Percentiles rank a stretch among this genome's conserved stretches.
These are phyloP conservation scores for Nannizziopsis arthrosporioides DNA, from an alignment of 2,329 filamentous ascomycete genomes.

Conservation along the genomic window DNA sequence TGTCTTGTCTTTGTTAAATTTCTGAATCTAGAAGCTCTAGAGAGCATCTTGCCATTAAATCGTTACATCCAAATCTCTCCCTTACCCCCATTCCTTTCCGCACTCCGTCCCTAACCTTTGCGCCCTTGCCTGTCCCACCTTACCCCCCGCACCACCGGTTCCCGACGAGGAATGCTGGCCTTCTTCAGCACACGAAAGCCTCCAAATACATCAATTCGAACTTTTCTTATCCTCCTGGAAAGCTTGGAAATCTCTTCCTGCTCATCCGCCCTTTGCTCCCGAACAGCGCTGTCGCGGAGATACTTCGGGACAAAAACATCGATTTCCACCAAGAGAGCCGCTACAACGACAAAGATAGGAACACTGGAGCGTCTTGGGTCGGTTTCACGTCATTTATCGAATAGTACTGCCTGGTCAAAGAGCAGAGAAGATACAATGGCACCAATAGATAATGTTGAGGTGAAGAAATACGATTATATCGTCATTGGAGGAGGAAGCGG, in stretches of 20 bases:
- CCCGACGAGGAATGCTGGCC: constrained; percentile 5
- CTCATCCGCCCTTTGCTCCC: too few relatives aligned
- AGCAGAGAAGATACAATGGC: constrained; percentile 24
- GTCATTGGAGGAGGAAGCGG: constrained; percentile 45
- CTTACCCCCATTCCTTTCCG: background rate
- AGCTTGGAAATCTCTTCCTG: too few relatives aligned
- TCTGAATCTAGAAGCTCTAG: too few relatives aligned
- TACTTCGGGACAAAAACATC: background rate
- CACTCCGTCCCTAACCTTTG: constrained; percentile 3
- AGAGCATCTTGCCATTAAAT: too few relatives aligned
- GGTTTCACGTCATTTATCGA: constrained; percentile 33
- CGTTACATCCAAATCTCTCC: too few relatives aligned
- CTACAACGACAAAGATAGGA: background rate
- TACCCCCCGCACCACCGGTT: background rate
- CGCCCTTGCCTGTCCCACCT: background rate
- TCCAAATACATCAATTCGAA: constrained; percentile 6
- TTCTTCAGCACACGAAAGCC: constrained; percentile 1
- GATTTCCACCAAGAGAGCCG: background rate
- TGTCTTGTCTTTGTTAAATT: background rate
- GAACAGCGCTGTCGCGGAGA: background rate
- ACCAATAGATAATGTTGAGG: constrained; percentile 25
- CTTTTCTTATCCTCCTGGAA: background rate
- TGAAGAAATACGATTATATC: constrained; percentile 44
- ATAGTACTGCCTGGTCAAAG: constrained; percentile 10
- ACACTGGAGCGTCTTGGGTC: constrained; percentile 27